Evolutionary conservation across 1,284 basidiomycete genomes (phyloP).

Genomic region (Singerocomus inundabilis): DNA sequence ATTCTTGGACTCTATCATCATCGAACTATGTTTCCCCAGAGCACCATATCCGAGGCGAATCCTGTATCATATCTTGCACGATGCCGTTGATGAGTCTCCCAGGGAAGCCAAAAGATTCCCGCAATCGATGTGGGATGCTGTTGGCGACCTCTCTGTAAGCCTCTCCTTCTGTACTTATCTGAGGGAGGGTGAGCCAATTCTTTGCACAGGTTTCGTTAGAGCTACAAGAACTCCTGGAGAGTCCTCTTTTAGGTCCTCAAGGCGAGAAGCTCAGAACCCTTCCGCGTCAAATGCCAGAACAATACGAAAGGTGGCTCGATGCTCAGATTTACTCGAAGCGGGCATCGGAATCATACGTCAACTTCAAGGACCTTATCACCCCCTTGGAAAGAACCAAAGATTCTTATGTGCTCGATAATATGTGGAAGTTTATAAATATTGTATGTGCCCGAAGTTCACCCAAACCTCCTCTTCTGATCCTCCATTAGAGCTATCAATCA

Average conservation of each 20-base stretch:
- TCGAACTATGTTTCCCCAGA: slow-evolving; percentile 71
- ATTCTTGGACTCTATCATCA: slow-evolving; percentile 75
- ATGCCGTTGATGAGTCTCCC: slow-evolving; percentile 67
- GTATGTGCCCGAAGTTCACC: slow-evolving; percentile 35
- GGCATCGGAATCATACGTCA: slow-evolving; percentile 49
- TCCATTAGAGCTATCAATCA: slow-evolving; percentile 54
- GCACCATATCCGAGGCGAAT: slow-evolving; percentile 62
- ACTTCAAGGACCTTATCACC: slow-evolving; percentile 54
- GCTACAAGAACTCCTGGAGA: slow-evolving; percentile 60
- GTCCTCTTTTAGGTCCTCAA: slow-evolving; percentile 52
- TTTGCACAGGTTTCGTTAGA: slow-evolving; percentile 53
- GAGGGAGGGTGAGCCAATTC: background rate
- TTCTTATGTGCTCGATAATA: slow-evolving; percentile 46
- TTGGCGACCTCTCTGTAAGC: slow-evolving; percentile 73
- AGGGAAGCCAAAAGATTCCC: slow-evolving; percentile 70
- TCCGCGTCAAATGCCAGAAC: slow-evolving; percentile 50
- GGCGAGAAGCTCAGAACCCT: slow-evolving; percentile 49
- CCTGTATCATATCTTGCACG: slow-evolving; percentile 61
- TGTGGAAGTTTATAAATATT: slow-evolving; percentile 64
- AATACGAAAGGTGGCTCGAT: slow-evolving; percentile 62
- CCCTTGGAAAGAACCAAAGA: slow-evolving; percentile 58
- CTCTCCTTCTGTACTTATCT: slow-evolving; percentile 41
- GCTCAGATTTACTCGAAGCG: slow-evolving; percentile 59
- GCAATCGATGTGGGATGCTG: slow-evolving; percentile 71
- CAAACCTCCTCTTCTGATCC: background rate